Percentiles rank a stretch among this genome's conserved stretches.
Evolutionary conservation across 2,329 filamentous ascomycete genomes (phyloP).

Genomic region (Zarea fungicola): DNA sequence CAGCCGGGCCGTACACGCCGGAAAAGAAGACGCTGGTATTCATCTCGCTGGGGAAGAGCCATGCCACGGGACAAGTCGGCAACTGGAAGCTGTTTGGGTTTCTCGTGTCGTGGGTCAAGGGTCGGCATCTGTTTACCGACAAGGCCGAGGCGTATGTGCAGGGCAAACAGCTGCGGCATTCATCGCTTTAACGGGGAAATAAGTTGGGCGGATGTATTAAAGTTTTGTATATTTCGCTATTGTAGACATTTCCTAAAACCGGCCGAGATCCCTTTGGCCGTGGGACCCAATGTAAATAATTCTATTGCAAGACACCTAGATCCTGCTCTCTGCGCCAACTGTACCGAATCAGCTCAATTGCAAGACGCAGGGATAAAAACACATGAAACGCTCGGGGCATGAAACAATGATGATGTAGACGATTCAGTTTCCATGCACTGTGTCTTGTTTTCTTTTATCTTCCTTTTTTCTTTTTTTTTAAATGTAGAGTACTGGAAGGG

Average conservation of each 20-base stretch:
- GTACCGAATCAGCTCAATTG: slow-evolving; percentile 4
- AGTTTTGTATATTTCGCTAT: slow-evolving; percentile 3
- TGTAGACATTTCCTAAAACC: background rate
- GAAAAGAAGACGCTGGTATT: slow-evolving; percentile 25
- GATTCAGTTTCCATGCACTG: background rate
- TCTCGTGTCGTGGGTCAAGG: slow-evolving; percentile 29
- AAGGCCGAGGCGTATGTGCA: slow-evolving; percentile 25
- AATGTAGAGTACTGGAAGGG: too few species aligned
- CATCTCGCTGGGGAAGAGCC: slow-evolving; percentile 22
- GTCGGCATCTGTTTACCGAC: slow-evolving; percentile 28
- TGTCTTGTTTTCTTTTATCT: too few species aligned
- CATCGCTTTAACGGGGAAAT: background rate
- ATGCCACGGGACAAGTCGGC: slow-evolving; percentile 28
- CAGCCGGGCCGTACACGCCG: slow-evolving; percentile 17
- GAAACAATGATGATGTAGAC: background rate
- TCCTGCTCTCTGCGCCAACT: slow-evolving; percentile 7
- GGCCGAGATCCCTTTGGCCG: background rate
- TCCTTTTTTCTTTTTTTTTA: too few species aligned
- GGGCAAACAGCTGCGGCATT: slow-evolving; percentile 24
- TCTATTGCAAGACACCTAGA: slow-evolving; percentile 2
- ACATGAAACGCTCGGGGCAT: background rate
- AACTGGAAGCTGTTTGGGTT: slow-evolving; percentile 29
- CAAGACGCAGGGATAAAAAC: background rate
- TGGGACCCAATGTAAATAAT: background rate
- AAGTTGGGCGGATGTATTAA: background rate